A percentile compares a stretch with the other conserved stretches of the same genome.
Evolutionary conservation across 176 grass and related monocot species (phyloP).

Genomic region (Guadua angustifolia): DNA sequence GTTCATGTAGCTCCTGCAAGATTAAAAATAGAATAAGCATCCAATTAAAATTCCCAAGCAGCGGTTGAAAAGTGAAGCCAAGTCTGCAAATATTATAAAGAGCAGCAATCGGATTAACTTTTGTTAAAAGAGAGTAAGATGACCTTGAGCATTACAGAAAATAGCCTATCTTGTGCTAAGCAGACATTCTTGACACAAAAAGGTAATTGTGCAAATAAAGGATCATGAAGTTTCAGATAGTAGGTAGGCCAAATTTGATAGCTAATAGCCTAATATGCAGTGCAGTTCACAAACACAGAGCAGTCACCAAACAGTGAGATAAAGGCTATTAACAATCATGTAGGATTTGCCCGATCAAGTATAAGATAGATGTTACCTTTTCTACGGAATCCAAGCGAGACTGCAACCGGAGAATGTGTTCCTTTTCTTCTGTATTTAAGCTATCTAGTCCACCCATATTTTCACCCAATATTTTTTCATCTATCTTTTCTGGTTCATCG

Average conservation of each 20-base stretch:
- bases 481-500: conserved; percentile 37
- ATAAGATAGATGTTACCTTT: conserved; percentile 60
- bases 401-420: conserved; percentile 72
- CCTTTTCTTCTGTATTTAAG: conserved; percentile 65
- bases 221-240: conserved; percentile 2
- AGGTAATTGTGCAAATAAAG: conserved; percentile 12
- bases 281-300: background rate
- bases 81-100: conserved; percentile 19
- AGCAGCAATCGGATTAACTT: conserved; percentile 17
- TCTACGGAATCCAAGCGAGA: conserved; percentile 74
- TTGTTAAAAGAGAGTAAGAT: background rate
- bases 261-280: background rate
- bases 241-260: background rate
- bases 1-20: conserved; percentile 71
- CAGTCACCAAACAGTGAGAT: background rate
- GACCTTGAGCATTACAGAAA: background rate
- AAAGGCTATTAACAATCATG: background rate
- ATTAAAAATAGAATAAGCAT: conserved; percentile 27
- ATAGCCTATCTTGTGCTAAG: too few species aligned
- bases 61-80: background rate
- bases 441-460: conserved; percentile 57
- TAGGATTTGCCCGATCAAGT: too few species aligned
- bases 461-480: conserved; percentile 44
- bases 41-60: background rate
- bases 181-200: background rate